These are phyloP conservation scores for Saccharomyces hybrid DNA, from an alignment of 1,139 yeast species.

Conservation along the genomic window DNA sequence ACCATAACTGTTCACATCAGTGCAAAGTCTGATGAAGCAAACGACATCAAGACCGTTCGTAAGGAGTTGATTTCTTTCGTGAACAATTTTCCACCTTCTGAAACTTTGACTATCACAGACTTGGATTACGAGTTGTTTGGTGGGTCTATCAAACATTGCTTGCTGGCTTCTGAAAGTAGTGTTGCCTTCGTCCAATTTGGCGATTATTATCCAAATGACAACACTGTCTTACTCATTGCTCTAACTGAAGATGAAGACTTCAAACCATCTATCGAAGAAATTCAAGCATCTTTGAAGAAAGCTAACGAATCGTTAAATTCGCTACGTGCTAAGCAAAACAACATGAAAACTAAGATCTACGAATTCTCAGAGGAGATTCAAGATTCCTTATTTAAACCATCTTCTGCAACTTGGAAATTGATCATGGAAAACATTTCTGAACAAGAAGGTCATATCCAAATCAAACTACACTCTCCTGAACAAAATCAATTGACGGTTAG, in stretches of 20 bases:
- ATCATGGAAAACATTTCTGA: slow-evolving; percentile 36
- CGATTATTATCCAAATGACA: slow-evolving; percentile 35
- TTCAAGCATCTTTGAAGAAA: slow-evolving; percentile 39
- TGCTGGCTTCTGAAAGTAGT: slow-evolving; percentile 42
- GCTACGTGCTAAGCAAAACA: slow-evolving; percentile 53
- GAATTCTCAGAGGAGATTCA: slow-evolving; percentile 52
- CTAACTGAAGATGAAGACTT: slow-evolving; percentile 44
- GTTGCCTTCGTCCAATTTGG: slow-evolving; percentile 54
- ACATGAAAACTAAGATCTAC: slow-evolving; percentile 47
- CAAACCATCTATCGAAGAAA: slow-evolving; percentile 45
- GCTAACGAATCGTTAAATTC: slow-evolving; percentile 46
- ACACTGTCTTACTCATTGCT: slow-evolving; percentile 43
- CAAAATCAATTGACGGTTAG: slow-evolving; percentile 27
- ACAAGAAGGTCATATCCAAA: slow-evolving; percentile 44
- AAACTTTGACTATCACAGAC: slow-evolving; percentile 52
- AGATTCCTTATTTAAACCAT: slow-evolving; percentile 40
- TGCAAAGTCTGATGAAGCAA: slow-evolving; percentile 37
- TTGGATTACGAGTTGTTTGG: slow-evolving; percentile 61
- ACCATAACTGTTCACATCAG: slow-evolving; percentile 40
- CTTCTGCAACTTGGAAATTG: slow-evolving; percentile 25
- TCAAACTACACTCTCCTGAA: slow-evolving; percentile 27
- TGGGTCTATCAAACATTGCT: slow-evolving; percentile 39
- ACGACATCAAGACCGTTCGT: slow-evolving; percentile 48
- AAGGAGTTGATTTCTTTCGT: slow-evolving; percentile 65
- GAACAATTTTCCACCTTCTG: slow-evolving; percentile 63